phyloP scores from a whole-genome alignment of 345 rosid species.

The Ceriops zippeliana region DNA sequence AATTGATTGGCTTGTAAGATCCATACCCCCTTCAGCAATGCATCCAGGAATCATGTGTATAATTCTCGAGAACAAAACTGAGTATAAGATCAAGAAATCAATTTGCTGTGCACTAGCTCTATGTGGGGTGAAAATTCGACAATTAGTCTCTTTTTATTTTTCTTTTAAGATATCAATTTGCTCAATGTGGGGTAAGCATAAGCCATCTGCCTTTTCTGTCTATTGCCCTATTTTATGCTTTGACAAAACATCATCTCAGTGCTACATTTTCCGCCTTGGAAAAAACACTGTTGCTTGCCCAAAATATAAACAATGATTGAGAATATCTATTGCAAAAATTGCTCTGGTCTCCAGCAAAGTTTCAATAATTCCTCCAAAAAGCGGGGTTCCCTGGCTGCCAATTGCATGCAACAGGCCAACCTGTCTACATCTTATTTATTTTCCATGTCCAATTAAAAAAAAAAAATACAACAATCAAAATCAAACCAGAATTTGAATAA shows the following conservation, averaged over 20 bases:
- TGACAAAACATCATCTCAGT: neutral
- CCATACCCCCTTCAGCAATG: constrained; percentile 14
- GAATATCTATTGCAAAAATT: constrained; percentile 8
- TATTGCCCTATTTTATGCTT: neutral
- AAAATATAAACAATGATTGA: constrained; percentile 9
- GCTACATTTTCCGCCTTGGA: neutral
- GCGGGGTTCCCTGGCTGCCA: constrained; percentile 5
- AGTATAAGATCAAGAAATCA: neutral
- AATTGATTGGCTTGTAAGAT: constrained; percentile 17
- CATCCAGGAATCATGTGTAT: neutral
- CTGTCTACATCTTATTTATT: neutral
- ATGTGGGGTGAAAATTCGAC: neutral
- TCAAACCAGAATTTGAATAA: too few species aligned
- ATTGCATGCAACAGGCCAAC: neutral
- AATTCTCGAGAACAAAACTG: constrained; percentile 15
- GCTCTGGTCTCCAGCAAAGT: constrained; percentile 20
- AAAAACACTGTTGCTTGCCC: neutral
- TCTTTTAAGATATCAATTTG: too few species aligned
- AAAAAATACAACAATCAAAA: neutral
- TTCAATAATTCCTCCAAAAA: constrained; percentile 21
- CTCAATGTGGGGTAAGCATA: too few species aligned
- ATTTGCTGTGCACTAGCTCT: neutral
- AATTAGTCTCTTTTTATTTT: too few species aligned
- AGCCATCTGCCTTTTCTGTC: neutral
- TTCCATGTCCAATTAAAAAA: neutral